Conservation (phyloP, 1,139 yeast species). For the Zygoascus sp. region DNA sequence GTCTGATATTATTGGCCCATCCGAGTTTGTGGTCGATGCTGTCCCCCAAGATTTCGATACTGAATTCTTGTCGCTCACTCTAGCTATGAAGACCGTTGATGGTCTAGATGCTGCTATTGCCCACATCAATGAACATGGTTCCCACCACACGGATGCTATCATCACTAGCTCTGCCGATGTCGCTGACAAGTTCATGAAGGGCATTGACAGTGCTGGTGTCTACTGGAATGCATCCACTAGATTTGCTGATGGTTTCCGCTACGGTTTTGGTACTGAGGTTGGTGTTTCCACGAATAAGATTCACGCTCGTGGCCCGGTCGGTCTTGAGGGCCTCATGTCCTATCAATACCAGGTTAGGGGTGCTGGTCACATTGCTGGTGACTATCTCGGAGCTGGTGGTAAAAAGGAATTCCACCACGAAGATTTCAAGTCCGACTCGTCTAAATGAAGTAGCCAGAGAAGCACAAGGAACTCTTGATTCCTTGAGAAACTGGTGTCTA, state of each 20-base stretch:
- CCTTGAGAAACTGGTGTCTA: no score
- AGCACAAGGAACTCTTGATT: no score
- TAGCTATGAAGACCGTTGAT: conserved; percentile 63
- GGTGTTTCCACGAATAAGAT: conserved; percentile 96
- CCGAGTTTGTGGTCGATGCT: conserved; percentile 41
- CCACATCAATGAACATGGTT: conserved; percentile 86
- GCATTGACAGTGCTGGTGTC: conserved; percentile 94
- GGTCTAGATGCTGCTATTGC: conserved; percentile 64
- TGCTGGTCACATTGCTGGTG: conserved; percentile 85
- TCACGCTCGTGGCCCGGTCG: conserved; percentile 98
- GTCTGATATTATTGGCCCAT: conserved; percentile 23
- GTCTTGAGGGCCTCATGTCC: conserved; percentile 91
- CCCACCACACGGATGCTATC: conserved; percentile 94
- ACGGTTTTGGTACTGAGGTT: conserved; percentile 98
- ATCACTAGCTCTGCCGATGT: conserved; percentile 64
- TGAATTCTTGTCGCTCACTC: conserved; percentile 78
- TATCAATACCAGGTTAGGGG: conserved; percentile 93
- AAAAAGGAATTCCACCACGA: conserved; percentile 66
- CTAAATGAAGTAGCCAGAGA: no score
- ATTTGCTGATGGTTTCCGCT: conserved; percentile 97
- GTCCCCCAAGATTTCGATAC: conserved; percentile 64
- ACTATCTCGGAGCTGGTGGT: conserved; percentile 93
- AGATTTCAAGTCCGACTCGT: conserved; percentile 16
- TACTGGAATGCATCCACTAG: conserved; percentile 97
- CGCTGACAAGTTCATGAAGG: conserved; percentile 76